These are phyloP conservation scores for Gypsophila paniculata DNA, from an alignment of 179 eudicot genomes.

Conservation along the genomic window DNA sequence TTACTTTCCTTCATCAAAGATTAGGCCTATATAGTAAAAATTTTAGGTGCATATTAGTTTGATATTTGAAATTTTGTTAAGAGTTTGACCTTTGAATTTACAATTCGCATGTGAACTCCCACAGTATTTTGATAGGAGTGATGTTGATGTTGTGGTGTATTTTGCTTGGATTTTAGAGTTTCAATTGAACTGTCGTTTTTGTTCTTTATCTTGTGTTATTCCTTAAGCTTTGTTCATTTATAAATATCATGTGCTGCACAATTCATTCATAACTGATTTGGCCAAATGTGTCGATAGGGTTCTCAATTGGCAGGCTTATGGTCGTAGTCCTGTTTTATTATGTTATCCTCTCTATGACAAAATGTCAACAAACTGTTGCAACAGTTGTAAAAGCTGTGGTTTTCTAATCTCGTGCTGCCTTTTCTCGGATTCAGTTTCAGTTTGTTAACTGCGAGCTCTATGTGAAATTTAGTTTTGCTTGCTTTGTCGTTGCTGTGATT, in stretches of 20 bases:
- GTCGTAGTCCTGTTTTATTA: too few species aligned
- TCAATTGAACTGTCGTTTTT: neutral
- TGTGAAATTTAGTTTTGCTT: neutral
- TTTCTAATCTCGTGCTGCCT: neutral
- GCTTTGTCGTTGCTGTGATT: neutral
- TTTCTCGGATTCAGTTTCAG: neutral
- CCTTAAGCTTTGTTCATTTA: neutral
- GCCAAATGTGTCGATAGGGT: too few species aligned
- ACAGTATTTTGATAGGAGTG: too few species aligned
- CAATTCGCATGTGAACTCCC: too few species aligned
- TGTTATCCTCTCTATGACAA: neutral
- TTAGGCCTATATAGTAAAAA: too few species aligned
- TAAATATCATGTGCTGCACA: neutral
- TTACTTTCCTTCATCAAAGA: too few species aligned
- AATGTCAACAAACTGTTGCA: slow-evolving; percentile 3
- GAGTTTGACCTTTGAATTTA: too few species aligned
- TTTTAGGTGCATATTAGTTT: too few species aligned
- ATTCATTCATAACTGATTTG: neutral
- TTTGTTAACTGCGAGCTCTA: slow-evolving; percentile 2
- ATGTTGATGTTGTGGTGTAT: too few species aligned
- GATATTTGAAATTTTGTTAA: too few species aligned
- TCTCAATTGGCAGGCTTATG: too few species aligned
- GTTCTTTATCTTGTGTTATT: neutral
- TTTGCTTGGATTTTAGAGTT: too few species aligned
- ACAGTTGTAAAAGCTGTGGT: neutral